Evolutionary conservation across 2,329 filamentous ascomycete genomes (phyloP).

Genomic region (Neonectria ditissima): DNA sequence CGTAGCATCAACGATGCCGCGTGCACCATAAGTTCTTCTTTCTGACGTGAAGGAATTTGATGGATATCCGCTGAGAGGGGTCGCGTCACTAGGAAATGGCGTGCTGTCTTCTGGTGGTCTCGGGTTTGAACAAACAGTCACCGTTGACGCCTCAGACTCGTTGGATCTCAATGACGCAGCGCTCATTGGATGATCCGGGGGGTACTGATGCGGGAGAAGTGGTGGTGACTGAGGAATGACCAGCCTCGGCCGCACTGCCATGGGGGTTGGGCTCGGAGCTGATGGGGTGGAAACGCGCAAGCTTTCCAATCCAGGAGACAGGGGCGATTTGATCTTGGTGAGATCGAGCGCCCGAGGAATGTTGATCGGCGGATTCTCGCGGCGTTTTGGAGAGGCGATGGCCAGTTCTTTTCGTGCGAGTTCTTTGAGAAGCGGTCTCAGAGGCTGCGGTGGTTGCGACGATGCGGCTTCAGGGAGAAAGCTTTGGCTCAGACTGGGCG

Average conservation of each 20-base stretch:
- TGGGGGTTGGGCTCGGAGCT: slow-evolving; percentile 50
- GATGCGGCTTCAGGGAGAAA: not conserved
- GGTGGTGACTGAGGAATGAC: slow-evolving; percentile 37
- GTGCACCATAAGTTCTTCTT: slow-evolving; percentile 35
- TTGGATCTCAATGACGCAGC: slow-evolving; percentile 39
- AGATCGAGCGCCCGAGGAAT: slow-evolving; percentile 17
- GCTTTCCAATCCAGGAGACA: slow-evolving; percentile 8
- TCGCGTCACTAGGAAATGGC: slow-evolving; percentile 43
- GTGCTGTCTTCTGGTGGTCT: slow-evolving; percentile 48
- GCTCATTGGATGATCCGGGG: slow-evolving; percentile 23
- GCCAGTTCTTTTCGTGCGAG: not conserved
- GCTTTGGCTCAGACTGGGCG: not conserved
- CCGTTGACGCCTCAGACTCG: slow-evolving; percentile 38
- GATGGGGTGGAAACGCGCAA: slow-evolving; percentile 48
- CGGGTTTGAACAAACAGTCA: slow-evolving; percentile 43
- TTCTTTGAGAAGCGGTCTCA: not conserved
- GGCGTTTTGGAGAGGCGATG: not conserved
- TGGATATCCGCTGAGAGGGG: slow-evolving; percentile 38
- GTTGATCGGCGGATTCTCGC: not conserved
- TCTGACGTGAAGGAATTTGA: slow-evolving; percentile 24
- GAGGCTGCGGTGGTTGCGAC: not conserved
- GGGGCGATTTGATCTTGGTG: not conserved
- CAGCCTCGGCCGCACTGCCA: slow-evolving; percentile 43
- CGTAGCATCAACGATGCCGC: slow-evolving; percentile 21
- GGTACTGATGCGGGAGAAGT: slow-evolving; percentile 19